Base-by-base conservation (phyloP, 2,329 filamentous ascomycete genomes). In the Aspergillus costaricaensis region DNA sequence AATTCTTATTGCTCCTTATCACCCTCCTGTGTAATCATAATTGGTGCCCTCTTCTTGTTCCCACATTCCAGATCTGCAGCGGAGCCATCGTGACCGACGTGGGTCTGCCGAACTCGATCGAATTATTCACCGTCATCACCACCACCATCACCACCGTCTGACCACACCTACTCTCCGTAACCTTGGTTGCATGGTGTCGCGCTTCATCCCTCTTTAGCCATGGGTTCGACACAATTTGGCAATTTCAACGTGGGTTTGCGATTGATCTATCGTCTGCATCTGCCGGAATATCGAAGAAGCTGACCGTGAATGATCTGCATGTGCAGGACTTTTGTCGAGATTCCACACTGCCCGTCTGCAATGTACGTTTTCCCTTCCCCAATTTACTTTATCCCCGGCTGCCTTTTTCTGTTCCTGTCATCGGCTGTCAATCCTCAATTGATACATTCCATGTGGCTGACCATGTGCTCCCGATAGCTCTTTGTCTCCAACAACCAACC, bases 281-380 rank as follows among this genome's bases (percentile, higher is more conserved):
- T 21, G 27, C 19, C 55, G 30, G 19, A 8, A 8, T 21, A 30
- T 25, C 19, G 21, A 15, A 25, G 44, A 55, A 53, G 61, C 67
- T 72, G 65, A 71, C 65, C 61, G 57, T 58, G 65, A 47, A 58
- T 60, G 60, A 59, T 59, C 62, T 60, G 55, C 62, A 67, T 67
- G 62, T 48, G 68, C 67, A 94, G 90, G 81, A 89, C 74, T 93
- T 95, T 76, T 95, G 91, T 83, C 88, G 86, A 74, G 90, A 93
- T 80, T 91, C 91, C 70, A 93, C 90, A 60, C 82, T 94, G 70
- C 91, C 91, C 57, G 82, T 94, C 70, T 95, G 91, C 83, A 94
- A 94, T 84, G 90, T 93, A 84, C 71, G 89, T 85, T 14, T 36
- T 57, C 62, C 51, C 12, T 36, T 57, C 62, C 51, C 55, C 53